Base-by-base conservation (phyloP, 106 monocot genomes). In the Posidonia australis region DNA sequence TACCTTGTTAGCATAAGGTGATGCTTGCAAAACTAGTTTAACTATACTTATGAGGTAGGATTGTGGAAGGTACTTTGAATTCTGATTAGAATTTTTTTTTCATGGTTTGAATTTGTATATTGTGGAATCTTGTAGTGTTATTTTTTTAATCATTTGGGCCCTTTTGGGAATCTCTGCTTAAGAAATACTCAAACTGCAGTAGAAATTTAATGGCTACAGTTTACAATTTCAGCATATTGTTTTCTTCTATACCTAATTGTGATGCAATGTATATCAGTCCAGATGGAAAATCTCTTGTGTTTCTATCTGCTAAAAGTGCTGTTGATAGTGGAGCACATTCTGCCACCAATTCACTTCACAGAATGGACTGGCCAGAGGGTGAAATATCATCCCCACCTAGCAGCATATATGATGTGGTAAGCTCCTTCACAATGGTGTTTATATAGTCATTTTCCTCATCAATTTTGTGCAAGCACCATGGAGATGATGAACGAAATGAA, bases 241-340 rank as follows among this genome's bases (percentile, higher is more conserved):
- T 49, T 49, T 49, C n/a, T 3, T n/a, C 12, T 2, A 49, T 17
- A 1, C 41, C 42, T 18, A 19, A 20, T 44, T 42, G 17, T 30
- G 14, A 43, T 61, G 19, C 20, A 1, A 20, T 42, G 32, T 32
- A 26, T 12, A 60, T 73, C 90, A 98, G 96, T 79, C 90, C 96
- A 62, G 87, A 91, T 91, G 96, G 87, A 63, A 98, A 79, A 60
- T 73, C 67, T 58, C 77, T 98, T 51, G 82, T 98, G 21, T 98
- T 98, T 67, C 58, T 98, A 47, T 98, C 96, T 63, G 82, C 91
- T 46, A 79, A 76, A 77, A 83, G 64, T 77, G 76, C 96, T 70
- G 90, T 98, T 58, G 90, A 91, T 72, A 87, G 78, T 81, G 96
- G 96, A 63, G 90, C 81, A 51, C 96, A 98, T 77, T 77, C 43